Conservation (phyloP, 2,329 filamentous ascomycete species). For the Clarireedia monteithiana region DNA sequence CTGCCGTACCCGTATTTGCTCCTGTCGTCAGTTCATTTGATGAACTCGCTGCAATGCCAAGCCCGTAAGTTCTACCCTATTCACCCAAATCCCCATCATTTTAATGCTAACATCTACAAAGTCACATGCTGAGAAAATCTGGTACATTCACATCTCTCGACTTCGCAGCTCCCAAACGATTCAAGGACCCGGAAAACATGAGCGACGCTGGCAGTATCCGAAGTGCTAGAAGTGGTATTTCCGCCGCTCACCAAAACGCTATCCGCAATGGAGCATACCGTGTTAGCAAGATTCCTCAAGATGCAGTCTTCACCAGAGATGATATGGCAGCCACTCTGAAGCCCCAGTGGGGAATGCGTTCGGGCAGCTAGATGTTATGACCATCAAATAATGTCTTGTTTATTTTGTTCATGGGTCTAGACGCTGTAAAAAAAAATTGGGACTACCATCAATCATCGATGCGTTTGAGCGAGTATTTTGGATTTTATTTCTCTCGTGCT, state of each 20-base stretch:
- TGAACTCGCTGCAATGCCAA: constrained; percentile 76
- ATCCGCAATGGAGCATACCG: constrained; percentile 63
- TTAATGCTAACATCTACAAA: constrained; percentile 31
- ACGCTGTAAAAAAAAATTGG: constrained; percentile 4
- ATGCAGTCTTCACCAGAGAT: constrained; percentile 56
- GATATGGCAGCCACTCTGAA: constrained; percentile 43
- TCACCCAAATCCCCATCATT: background rate
- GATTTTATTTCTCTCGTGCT: background rate
- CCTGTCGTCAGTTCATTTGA: constrained; percentile 80
- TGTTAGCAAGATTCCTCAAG: constrained; percentile 57
- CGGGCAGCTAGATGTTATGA: constrained; percentile 17
- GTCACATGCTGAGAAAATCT: constrained; percentile 68
- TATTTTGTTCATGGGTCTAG: constrained; percentile 14
- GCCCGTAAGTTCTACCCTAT: constrained; percentile 61
- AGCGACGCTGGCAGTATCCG: constrained; percentile 61
- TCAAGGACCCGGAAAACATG: constrained; percentile 52
- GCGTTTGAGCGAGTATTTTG: background rate
- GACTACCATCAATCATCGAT: constrained; percentile 11
- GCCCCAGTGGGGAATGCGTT: constrained; percentile 32
- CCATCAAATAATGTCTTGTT: constrained; percentile 11
- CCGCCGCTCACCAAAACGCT: constrained; percentile 47
- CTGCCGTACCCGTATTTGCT: constrained; percentile 64
- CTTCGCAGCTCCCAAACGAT: constrained; percentile 71
- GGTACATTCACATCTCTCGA: constrained; percentile 71
- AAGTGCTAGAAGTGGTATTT: constrained; percentile 58